A percentile compares a stretch with the other conserved stretches of the same genome.
Evolutionary conservation across 345 rosid genomes (phyloP).

Genomic region (Rhizophora apiculata): DNA sequence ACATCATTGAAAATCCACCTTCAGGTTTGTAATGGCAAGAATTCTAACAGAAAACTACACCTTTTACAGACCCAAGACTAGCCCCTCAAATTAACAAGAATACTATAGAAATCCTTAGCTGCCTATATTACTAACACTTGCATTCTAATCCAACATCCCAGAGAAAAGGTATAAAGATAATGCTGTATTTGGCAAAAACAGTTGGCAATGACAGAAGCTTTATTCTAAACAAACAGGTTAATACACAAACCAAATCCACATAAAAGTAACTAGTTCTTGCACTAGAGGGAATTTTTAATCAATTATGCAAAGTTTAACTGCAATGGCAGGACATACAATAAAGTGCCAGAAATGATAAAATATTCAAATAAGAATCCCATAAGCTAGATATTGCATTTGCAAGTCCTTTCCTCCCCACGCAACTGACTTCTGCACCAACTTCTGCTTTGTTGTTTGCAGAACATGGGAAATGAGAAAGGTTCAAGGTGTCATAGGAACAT

Average conservation of each 20-base stretch:
- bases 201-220: neutral
- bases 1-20: neutral
- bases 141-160: neutral
- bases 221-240: neutral
- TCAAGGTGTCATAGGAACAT: neutral
- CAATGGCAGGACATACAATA: neutral
- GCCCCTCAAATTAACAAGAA: too few relatives aligned
- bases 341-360: neutral
- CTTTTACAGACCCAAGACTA: neutral
- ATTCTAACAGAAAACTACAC: neutral
- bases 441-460: neutral
- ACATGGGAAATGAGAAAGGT: neutral
- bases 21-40: neutral
- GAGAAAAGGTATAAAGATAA: neutral
- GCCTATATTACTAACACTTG: too few relatives aligned
- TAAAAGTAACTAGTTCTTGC: neutral
- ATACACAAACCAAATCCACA: neutral
- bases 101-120: too few relatives aligned
- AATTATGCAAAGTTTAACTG: constrained; percentile 1
- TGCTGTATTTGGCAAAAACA: neutral
- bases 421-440: too few relatives aligned
- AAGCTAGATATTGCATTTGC: too few relatives aligned
- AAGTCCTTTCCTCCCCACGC: too few relatives aligned
- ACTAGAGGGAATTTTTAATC: neutral
- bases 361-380: too few relatives aligned